Base-by-base conservation (phyloP, 208 protist species). In the Leishmania guyanensis region DNA sequence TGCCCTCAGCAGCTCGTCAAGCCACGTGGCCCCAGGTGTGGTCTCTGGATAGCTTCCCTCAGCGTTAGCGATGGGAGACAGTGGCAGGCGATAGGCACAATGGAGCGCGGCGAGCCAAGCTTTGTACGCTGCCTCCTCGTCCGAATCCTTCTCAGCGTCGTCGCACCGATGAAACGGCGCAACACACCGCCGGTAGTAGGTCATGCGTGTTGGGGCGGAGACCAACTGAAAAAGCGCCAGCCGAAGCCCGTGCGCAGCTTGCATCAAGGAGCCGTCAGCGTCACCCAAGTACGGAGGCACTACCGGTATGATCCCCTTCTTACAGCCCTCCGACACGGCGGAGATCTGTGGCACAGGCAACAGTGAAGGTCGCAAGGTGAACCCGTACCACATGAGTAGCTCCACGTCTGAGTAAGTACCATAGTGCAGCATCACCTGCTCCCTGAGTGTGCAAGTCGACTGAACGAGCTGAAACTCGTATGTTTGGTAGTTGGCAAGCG, bases 341-440 rank as follows among this genome's bases (percentile, higher is more conserved):
- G 65, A 6, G 46, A 78, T 51, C 62, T n/a, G 29, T 51, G 56
- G 39, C 36, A 77, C 76, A 29, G 92, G 92, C 10, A 95, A 79
- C 66, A 97, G 79, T 2, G 68, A 91, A 16, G 88, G 92, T 20
- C 88, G 85, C 74, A 96, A 86, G n/a, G 84, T 94, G 64, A 98
- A 98, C 72, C 95, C 95, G 83, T 98, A 98, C 94, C 95, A 98
- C 82, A 97, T 80, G 26, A 96, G 71, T n/a, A 97, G 85, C 82
- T 98, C 95, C 68, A 92, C 83, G 72, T 98, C 94, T 14, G 91
- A 95, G 78, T 98, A 98, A 39, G 90, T 78, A 51, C 95, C 95
- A 86, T 98, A 98, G 68, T 91, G 90, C 76, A 98, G 80, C 64
- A 91, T 84, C 64, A 97, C 82, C 86, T 98, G 94, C 72, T 93